phyloP scores from a whole-genome alignment of 106 monocot genomes.

The Alisma plantagoaquatica region DNA sequence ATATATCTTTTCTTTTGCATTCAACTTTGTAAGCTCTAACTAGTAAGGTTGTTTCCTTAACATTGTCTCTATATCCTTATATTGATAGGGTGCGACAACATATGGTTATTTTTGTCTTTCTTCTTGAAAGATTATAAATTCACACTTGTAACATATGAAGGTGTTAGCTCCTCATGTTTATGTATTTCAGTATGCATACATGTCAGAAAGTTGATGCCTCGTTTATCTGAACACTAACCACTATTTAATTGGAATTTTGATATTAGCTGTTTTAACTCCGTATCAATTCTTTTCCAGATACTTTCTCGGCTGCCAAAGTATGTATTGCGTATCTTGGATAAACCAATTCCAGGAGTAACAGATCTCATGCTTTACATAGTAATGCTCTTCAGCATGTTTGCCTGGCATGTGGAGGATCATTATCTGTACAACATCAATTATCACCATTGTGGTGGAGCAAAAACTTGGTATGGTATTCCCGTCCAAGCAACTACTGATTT shows the following conservation, averaged over 20 bases:
- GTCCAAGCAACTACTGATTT: slow-evolving; percentile 69
- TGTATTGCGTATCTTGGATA: slow-evolving; percentile 44
- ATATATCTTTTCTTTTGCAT: too few relatives aligned
- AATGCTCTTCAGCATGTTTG: slow-evolving; percentile 98
- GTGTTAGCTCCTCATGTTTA: neutral
- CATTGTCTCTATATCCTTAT: too few relatives aligned
- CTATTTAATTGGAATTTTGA: neutral
- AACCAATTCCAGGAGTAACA: slow-evolving; percentile 85
- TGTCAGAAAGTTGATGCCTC: too few relatives aligned
- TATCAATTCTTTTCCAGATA: slow-evolving; percentile 22
- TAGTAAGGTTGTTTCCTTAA: too few relatives aligned
- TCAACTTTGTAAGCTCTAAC: too few relatives aligned
- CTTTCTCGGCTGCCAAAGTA: slow-evolving; percentile 69
- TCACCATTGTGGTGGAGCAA: slow-evolving; percentile 96
- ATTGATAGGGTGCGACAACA: too few relatives aligned
- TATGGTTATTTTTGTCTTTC: neutral
- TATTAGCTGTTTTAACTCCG: neutral
- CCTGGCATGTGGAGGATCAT: slow-evolving; percentile 99
- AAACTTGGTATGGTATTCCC: slow-evolving; percentile 98
- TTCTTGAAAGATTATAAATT: neutral
- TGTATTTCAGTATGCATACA: neutral
- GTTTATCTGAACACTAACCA: too few relatives aligned
- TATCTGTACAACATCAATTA: slow-evolving; percentile 98
- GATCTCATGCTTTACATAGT: slow-evolving; percentile 98
- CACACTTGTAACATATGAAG: neutral